Evolutionary conservation across 2,329 filamentous ascomycete genomes (phyloP), one percentile per base, ranked within the genome.

Genomic region (Blastomyces emzantsi): DNA sequence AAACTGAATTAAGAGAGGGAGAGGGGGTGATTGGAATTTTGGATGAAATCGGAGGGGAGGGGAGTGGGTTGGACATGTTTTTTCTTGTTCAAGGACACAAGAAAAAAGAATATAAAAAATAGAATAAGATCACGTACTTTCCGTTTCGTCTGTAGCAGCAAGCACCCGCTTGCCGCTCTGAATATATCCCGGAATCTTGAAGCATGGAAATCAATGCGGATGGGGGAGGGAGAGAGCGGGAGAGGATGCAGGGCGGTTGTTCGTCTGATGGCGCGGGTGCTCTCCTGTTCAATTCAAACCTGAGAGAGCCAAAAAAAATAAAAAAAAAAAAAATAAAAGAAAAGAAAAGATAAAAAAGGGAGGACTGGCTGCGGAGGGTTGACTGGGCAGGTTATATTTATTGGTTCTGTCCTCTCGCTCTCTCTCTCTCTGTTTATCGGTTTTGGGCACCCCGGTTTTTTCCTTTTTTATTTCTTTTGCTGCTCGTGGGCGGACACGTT

Each of bases 101-200:
- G 7, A 39, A 55, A 62, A 22, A 56, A 51, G 55, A 64, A 39
- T 17, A 5, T 43, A 17, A n/a, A 45, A 43, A 49, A 39, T 63
- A 47, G 43, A 62, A 41, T 59, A 45, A 41, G 65, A 36, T 51
- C 64, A 75, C 76, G 66, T 69, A 78, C 77, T 73, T 76, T 78
- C 77, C 76, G 76, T 77, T 71, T 78, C 74, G 75, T 76, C 75
- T 74, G 72, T 72, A 74, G 76, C 75, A 77, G 76, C 76, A 78
- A 78, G 76, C 77, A 75, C 73, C 74, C 73, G 76, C 77, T 78
- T 77, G 76, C 76, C 73, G 77, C 77, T 75, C 71, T 72, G 70
- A 68, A 75, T 77, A 77, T 73, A 67, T 70, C 72, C 72, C 73
- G 75, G 72, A 78, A 78, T 77, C 70, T 73, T 77, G 76, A 76